phyloP scores from a whole-genome alignment of 2,329 filamentous ascomycete species.

The Fusarium sp. region DNA sequence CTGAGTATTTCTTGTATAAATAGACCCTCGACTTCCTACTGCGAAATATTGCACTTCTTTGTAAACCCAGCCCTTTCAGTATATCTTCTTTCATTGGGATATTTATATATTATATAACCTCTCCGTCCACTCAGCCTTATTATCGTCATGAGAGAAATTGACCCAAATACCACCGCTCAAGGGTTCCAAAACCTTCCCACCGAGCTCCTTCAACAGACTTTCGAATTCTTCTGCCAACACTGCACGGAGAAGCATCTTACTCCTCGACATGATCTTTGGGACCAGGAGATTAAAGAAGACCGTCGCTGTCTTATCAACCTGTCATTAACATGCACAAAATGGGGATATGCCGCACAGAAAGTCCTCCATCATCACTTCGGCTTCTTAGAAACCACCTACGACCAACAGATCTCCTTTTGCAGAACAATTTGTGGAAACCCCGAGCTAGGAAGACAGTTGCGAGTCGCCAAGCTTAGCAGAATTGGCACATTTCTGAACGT shows the following conservation, averaged over 20 bases:
- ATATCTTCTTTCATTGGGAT: not conserved
- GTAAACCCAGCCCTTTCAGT: not conserved
- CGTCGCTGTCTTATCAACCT: conserved; percentile 4
- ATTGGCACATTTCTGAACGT: not conserved
- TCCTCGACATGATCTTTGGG: not conserved
- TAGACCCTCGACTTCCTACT: not conserved
- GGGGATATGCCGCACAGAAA: conserved; percentile 9
- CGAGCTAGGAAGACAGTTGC: not conserved
- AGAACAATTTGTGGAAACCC: conserved; percentile 1
- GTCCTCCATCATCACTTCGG: conserved; percentile 28
- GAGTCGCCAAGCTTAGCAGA: not conserved
- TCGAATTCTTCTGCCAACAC: conserved; percentile 22
- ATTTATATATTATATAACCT: not conserved
- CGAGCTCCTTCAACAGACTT: conserved; percentile 12
- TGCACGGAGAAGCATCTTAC: conserved; percentile 3
- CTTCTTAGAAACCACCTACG: not conserved
- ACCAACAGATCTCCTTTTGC: not conserved
- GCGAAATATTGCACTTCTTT: not conserved
- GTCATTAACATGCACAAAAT: not conserved
- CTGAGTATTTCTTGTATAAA: not conserved
- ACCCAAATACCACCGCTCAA: not conserved
- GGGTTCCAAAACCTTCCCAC: not conserved
- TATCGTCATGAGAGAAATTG: not conserved
- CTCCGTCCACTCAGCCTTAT: not conserved
- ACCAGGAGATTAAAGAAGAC: not conserved